Conservation (phyloP, 2,329 filamentous ascomycete genomes). For the Colletotrichum tofieldiae region DNA sequence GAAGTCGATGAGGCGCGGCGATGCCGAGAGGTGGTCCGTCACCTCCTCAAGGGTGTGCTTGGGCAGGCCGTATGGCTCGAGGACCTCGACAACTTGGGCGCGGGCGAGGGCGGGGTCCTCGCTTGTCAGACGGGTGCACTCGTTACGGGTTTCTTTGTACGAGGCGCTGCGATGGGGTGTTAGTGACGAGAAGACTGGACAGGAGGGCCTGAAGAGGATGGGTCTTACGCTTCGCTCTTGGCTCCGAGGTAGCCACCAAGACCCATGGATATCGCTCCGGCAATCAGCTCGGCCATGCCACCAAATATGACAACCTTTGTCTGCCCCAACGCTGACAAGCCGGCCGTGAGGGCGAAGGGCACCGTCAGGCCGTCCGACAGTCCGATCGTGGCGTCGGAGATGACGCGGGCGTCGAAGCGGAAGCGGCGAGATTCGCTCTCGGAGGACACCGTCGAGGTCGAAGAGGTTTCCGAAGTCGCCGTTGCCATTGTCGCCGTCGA, state of each 20-base stretch:
- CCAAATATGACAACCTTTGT: constrained; percentile 79
- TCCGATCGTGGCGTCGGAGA: constrained; percentile 66
- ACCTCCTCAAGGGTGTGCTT: constrained; percentile 43
- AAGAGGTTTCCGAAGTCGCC: constrained; percentile 25
- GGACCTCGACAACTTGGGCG: constrained; percentile 65
- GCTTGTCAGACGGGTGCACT: constrained; percentile 60
- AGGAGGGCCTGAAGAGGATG: neutral
- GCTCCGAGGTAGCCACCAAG: constrained; percentile 82
- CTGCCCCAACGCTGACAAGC: constrained; percentile 76
- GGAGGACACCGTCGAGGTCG: constrained; percentile 20
- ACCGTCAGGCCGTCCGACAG: constrained; percentile 86
- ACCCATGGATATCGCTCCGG: constrained; percentile 84
- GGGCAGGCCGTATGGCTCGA: constrained; percentile 67
- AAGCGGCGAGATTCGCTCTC: constrained; percentile 34
- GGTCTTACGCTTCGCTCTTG: constrained; percentile 62
- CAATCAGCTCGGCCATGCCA: constrained; percentile 82
- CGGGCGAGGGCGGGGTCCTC: constrained; percentile 59
- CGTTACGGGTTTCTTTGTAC: constrained; percentile 48
- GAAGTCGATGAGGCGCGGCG: constrained; percentile 66
- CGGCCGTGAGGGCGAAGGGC: constrained; percentile 84
- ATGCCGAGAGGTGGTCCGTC: constrained; percentile 45
- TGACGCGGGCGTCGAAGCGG: constrained; percentile 45
- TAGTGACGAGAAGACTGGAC: constrained; percentile 21
- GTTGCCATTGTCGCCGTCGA: constrained; percentile 32
- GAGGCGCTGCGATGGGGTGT: constrained; percentile 36